phyloP scores from a whole-genome alignment of 192 early-diverging fungal genomes.

The Endogone sp. region DNA sequence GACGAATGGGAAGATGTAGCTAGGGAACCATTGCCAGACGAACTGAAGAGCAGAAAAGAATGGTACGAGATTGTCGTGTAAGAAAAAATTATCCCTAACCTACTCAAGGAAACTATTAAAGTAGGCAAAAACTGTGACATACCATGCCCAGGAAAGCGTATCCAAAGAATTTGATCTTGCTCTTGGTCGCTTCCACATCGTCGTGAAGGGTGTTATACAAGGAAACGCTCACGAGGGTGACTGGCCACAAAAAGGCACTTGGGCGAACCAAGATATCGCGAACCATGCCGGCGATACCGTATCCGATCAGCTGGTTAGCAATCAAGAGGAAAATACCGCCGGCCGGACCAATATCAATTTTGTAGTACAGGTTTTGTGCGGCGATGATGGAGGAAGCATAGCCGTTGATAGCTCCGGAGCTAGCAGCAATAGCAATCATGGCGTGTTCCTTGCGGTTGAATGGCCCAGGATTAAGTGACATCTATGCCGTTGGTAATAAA shows the following conservation, averaged over 20 bases:
- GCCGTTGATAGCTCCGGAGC: conserved; percentile 55
- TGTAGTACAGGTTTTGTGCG: conserved; percentile 66
- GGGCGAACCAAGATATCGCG: conserved; percentile 51
- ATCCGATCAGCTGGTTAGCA: conserved; percentile 49
- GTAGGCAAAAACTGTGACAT: no score
- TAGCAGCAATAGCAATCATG: conserved; percentile 54
- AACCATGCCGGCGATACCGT: conserved; percentile 47
- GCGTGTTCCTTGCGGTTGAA: conserved; percentile 30
- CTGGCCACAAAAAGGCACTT: conserved; percentile 51
- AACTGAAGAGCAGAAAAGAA: no score
- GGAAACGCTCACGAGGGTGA: conserved; percentile 37
- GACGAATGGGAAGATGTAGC: no score
- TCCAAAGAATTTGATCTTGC: no score
- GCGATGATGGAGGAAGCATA: conserved; percentile 72
- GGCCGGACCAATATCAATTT: conserved; percentile 46
- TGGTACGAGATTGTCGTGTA: no score
- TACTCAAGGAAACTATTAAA: no score
- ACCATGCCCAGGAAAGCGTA: no score
- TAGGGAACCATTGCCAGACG: no score
- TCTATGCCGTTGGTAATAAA: no score
- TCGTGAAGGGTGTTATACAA: conserved; percentile 37
- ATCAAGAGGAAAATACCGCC: conserved; percentile 31
- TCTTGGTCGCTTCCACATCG: no score
- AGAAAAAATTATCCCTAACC: no score
- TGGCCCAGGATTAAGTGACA: conserved; percentile 39